Evolutionary conservation across 176 grass and related monocot genomes (phyloP).

Genomic region (Oryza officinalis): DNA sequence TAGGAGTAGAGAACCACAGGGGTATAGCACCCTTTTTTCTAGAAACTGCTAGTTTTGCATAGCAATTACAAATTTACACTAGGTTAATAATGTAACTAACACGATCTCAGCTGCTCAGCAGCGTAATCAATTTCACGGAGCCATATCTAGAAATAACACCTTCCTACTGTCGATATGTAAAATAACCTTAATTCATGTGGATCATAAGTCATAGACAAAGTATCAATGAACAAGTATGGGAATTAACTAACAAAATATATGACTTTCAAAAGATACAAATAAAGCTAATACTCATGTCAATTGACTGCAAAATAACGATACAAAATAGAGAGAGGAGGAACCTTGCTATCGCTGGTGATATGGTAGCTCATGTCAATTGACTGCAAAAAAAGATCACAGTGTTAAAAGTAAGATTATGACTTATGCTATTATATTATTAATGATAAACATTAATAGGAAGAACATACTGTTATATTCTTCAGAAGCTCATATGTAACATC

Average conservation of each 20-base stretch:
- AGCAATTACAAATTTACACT: neutral
- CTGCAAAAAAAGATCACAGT: slow-evolving; percentile 50
- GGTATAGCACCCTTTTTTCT: neutral
- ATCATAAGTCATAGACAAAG: neutral
- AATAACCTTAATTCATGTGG: neutral
- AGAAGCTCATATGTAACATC: slow-evolving; percentile 75
- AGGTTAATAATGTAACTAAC: neutral
- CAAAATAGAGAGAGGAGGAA: neutral
- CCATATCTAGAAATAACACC: neutral
- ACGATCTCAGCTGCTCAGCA: neutral
- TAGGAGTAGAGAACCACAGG: neutral
- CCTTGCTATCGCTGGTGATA: slow-evolving; percentile 88
- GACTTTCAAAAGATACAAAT: neutral
- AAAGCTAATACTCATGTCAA: neutral
- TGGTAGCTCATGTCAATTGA: slow-evolving; percentile 84
- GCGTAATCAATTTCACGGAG: neutral
- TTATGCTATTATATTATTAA: neutral
- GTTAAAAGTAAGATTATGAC: slow-evolving; percentile 15
- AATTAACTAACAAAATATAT: neutral
- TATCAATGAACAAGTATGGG: neutral
- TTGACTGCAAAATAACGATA: too few relatives aligned
- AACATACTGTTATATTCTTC: slow-evolving; percentile 84
- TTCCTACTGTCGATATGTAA: neutral
- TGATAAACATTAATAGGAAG: neutral
- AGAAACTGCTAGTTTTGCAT: neutral